Conservation (phyloP, 192 early-diverging fungal genomes). For the Backusella luteola region DNA sequence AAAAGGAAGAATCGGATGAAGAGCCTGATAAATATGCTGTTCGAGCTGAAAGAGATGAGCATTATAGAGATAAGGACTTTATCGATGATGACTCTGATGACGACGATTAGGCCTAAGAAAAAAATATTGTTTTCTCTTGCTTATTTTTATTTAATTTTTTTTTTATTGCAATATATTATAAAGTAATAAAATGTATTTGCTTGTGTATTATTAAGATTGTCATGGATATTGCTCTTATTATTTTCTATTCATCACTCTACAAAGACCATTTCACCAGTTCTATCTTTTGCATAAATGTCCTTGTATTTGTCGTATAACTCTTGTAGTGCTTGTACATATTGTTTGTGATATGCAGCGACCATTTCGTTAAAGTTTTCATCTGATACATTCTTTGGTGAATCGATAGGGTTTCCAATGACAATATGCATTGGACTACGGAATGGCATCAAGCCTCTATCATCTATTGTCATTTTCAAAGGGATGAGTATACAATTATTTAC, state of each 20-base stretch:
- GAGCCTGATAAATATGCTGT: constrained; percentile 17
- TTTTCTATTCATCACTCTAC: constrained; percentile 48
- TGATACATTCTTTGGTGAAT: constrained; percentile 60
- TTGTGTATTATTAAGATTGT: background rate
- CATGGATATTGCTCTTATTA: background rate
- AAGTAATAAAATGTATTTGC: background rate
- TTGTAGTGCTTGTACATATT: constrained; percentile 65
- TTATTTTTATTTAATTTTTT: background rate
- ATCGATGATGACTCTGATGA: constrained; percentile 22
- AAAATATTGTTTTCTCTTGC: background rate
- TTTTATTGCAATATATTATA: background rate
- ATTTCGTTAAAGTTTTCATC: constrained; percentile 34
- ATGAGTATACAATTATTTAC: background rate
- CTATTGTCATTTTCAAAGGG: background rate
- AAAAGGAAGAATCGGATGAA: constrained; percentile 13
- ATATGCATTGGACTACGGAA: constrained; percentile 34
- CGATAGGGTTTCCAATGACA: constrained; percentile 36
- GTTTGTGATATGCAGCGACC: constrained; percentile 59
- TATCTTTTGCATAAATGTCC: constrained; percentile 63
- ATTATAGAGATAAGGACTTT: constrained; percentile 14
- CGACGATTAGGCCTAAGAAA: constrained; percentile 12
- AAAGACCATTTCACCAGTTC: constrained; percentile 61
- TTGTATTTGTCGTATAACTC: constrained; percentile 68
- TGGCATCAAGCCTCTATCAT: constrained; percentile 30
- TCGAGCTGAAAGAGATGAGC: constrained; percentile 6